Base-by-base conservation (phyloP, 2,329 filamentous ascomycete species). In the Nothophaeocryptopus gaeumannii region DNA sequence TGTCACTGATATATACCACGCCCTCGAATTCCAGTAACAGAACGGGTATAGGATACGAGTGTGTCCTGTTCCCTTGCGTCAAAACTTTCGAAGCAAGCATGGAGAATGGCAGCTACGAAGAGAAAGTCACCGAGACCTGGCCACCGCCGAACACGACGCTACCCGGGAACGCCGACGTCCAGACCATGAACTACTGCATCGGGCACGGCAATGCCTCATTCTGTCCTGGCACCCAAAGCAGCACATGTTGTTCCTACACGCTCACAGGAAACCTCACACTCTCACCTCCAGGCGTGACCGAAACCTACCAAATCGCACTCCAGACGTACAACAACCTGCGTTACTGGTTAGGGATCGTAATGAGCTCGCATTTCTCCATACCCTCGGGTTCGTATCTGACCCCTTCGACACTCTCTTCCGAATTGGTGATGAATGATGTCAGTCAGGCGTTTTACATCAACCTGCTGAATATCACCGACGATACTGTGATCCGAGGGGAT, bases 11-110 rank as follows among this genome's bases (percentile, higher is more conserved):
- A 44, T 53, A 5, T 26, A 31, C 39, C 15, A n/a, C 40, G 5
- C 14, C 35, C 9, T 11, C 42, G 12, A 43, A 34, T 36, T 30
- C 39, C 10, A 36, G 5, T 30, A 26, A 26, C 20, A 7, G 20
- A 26, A 3, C 7, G 20, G 20, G 4, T 26, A 26, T 26, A 26
- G 20, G 20, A 3, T 26, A 26, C 20, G 20, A 54, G 32, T 54
- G 51, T 14, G 41, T 51, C 3, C 14, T 56, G 2, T 51, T 51
- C 33, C 40, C 46, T 15, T 54, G 54, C 39, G 44, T 56, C 10
- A 42, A 51, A 33, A 49, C 47, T 1, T 54, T 45, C n/a, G 37
- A 40, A 3, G 51, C 47, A 5, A 15, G 5, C 8, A 43, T 49
- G 10, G 11, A 11, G 26, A 20, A 39, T n/a, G 54, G 51, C 16